phyloP scores from a whole-genome alignment of 139 green algal genomes.

The Chlorella sp. region DNA sequence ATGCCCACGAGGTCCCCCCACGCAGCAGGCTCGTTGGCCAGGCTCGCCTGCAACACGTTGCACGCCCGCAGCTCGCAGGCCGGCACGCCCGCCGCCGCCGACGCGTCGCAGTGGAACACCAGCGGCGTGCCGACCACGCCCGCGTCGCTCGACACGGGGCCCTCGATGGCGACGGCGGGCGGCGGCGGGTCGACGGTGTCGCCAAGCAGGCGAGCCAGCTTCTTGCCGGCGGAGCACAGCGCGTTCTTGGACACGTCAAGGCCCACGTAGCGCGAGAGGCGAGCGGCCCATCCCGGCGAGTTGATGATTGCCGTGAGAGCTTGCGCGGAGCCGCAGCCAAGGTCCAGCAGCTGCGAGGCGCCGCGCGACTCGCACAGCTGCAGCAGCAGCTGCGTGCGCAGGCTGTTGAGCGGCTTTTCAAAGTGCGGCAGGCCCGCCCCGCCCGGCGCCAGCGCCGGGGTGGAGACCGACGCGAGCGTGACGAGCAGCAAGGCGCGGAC shows the following conservation, averaged over 20 bases:
- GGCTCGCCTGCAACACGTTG: neutral
- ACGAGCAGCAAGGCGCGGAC: neutral
- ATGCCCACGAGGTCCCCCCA: constrained; percentile 31
- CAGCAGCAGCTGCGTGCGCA: neutral
- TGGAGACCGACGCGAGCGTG: neutral
- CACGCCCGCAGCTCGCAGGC: neutral
- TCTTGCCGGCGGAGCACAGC: neutral
- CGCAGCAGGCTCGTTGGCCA: neutral
- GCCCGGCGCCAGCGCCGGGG: neutral
- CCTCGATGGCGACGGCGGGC: neutral
- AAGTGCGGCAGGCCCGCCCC: no score
- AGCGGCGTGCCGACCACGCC: neutral
- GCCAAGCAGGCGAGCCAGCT: neutral
- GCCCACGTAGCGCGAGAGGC: neutral
- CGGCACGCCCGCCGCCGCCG: neutral
- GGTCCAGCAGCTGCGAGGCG: neutral
- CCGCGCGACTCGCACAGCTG: neutral
- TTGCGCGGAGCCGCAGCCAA: constrained; percentile 3
- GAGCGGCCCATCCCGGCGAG: neutral
- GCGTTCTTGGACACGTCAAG: constrained; percentile 2
- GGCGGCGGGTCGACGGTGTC: neutral
- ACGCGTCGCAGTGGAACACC: neutral
- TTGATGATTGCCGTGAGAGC: no score
- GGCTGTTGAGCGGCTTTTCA: neutral
- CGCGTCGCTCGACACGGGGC: no score